Percentiles rank a stretch among this genome's conserved stretches.
phyloP scores from a whole-genome alignment of 805 yeast genomes.

The Pichia rugopelliculosa region DNA sequence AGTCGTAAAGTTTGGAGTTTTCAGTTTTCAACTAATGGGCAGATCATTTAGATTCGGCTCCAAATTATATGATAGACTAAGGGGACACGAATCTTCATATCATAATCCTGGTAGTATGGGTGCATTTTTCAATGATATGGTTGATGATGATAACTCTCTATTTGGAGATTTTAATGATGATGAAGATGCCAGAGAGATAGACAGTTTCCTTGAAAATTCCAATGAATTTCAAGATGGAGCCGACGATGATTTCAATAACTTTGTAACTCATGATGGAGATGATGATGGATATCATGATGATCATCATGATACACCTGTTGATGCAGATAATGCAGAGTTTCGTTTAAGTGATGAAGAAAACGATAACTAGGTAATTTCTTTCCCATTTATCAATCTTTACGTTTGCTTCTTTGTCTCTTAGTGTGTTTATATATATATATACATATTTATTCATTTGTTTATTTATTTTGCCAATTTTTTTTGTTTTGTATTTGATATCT shows the following conservation, averaged over 20 bases:
- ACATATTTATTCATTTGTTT: too few relatives aligned
- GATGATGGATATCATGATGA: conserved; percentile 3
- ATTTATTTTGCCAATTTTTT: too few relatives aligned
- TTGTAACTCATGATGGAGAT: conserved; percentile 4
- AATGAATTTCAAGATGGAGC: conserved; percentile 19
- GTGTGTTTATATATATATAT: neutral
- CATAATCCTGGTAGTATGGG: conserved; percentile 20
- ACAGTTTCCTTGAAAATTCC: conserved; percentile 32
- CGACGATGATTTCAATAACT: conserved; percentile 1
- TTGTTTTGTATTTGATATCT: too few relatives aligned
- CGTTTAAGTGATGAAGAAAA: conserved; percentile 11
- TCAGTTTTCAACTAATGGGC: conserved; percentile 17
- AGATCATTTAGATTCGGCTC: neutral
- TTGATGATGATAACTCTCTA: conserved; percentile 27
- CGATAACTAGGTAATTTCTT: conserved; percentile 4
- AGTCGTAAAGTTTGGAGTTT: conserved; percentile 52
- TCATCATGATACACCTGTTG: neutral
- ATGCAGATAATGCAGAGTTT: conserved; percentile 4
- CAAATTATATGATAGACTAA: conserved; percentile 12
- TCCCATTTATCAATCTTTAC: too few relatives aligned
- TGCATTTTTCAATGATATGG: conserved; percentile 26
- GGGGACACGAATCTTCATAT: conserved; percentile 16
- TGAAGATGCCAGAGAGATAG: conserved; percentile 43
- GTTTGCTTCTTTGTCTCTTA: neutral
- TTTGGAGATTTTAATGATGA: conserved; percentile 30